Base-by-base conservation (phyloP, 2,329 filamentous ascomycete genomes). In the Verticillium zaregamsianum region DNA sequence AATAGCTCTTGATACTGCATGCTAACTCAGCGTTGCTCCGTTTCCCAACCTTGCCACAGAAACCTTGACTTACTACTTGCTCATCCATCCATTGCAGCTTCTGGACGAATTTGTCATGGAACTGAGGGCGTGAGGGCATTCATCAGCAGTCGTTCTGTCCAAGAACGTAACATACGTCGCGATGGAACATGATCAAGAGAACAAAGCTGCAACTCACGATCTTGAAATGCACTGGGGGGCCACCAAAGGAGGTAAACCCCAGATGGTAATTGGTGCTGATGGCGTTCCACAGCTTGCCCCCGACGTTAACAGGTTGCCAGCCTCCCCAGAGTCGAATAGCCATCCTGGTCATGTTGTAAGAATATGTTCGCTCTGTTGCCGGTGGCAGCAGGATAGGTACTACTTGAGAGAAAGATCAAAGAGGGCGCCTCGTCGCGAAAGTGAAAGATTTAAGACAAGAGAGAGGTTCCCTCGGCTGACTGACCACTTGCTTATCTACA, bases 1-100 rank as follows among this genome's bases (percentile, higher is more conserved):
- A 92, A 92, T 0, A 92, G 80, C 68, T 92, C 89, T 71, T 90
- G 86, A 72, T 88, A 91, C 86, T 89, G 55, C 32, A 32, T 33
- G 9, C 32, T 33, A 33, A 9, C 5, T 33, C 32, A 33, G 32
- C 32, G 9, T 33, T 33, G 32, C 32, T 33, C 5, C 32, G 32
- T 33, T 33, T 33, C 32, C 32, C 32, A 33, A 33, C 32, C 32
- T 5, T 33, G 32, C 32, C 32, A 33, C 32, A 33, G 32, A 33
- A 33, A 12, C 15, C 32, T 33, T 11, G 11, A 55, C 67, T 65
- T 71, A 88, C 86, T 61, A 86, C 82, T 67, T 90, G 86, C 60
- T 91, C 87, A 71, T 90, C 86, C 31, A 91, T 81, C 89, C 89
- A 92, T 68, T 77, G 71, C 45, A 81, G 71, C 57, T 84, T 82